Conservation (phyloP, 352 stramenopile genomes). For the Plasmopara viticola region DNA sequence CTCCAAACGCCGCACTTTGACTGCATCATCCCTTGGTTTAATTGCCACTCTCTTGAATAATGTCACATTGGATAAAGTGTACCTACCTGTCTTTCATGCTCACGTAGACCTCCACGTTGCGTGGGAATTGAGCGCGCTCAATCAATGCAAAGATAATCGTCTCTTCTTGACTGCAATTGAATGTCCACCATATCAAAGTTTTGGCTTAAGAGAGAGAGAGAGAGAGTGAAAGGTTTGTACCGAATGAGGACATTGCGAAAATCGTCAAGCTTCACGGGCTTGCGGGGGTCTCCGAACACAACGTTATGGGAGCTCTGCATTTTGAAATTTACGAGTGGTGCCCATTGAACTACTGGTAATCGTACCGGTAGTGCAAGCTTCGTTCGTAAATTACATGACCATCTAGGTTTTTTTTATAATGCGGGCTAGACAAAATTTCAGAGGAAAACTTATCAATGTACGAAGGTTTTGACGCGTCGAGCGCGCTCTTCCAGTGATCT, state of each 20-base stretch:
- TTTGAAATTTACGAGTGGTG: no score
- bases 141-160: constrained; percentile 99
- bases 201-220: neutral
- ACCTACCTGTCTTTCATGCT: constrained; percentile 68
- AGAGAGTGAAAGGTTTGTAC: constrained; percentile 10
- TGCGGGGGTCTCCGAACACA: constrained; percentile 57
- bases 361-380: no score
- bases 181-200: neutral
- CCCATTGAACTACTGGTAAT: no score
- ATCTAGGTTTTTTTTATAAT: no score
- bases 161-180: constrained; percentile 87
- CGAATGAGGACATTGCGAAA: constrained; percentile 86
- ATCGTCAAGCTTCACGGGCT: constrained; percentile 79
- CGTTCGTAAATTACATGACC: no score
- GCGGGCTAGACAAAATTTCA: neutral
- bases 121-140: constrained; percentile 95
- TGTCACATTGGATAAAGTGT: no score
- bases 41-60: neutral
- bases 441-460: neutral
- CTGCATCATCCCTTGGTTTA: constrained; percentile 14
- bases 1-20: constrained; percentile 63
- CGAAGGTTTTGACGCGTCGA: no score
- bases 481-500: constrained; percentile 1
- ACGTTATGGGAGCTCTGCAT: constrained; percentile 62
- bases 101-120: constrained; percentile 93